These are phyloP conservation scores for Yarrowia bubula DNA, from an alignment of 805 yeast genomes.

Conservation along the genomic window DNA sequence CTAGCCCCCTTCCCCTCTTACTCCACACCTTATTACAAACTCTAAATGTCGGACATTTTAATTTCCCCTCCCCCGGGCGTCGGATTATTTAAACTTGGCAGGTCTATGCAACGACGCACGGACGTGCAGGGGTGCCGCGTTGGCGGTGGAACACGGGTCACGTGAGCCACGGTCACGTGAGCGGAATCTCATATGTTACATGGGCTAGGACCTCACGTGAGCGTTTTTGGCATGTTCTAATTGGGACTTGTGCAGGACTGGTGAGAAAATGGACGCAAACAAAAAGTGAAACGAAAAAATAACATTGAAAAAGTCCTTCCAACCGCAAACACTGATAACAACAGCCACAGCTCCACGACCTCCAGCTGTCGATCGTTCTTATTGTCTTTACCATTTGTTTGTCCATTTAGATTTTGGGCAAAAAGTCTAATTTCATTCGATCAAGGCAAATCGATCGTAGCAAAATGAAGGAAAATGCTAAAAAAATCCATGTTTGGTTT, in stretches of 20 bases:
- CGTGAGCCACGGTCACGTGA: not conserved
- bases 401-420: not conserved
- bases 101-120: not conserved
- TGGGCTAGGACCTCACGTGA: too few species aligned
- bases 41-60: conserved; percentile 7
- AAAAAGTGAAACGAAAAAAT: too few species aligned
- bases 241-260: too few species aligned
- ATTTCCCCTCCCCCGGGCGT: conserved; percentile 24
- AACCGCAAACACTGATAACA: too few species aligned
- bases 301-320: too few species aligned
- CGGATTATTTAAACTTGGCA: conserved; percentile 16
- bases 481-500: too few species aligned
- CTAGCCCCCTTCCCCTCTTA: conserved; percentile 21
- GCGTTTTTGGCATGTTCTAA: too few species aligned
- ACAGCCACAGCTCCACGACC: too few species aligned
- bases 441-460: not conserved
- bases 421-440: not conserved
- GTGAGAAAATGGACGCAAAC: too few species aligned
- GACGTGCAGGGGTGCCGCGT: not conserved
- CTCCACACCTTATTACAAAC: conserved; percentile 2
- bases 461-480: not conserved
- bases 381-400: too few species aligned
- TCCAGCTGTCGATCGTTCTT: too few species aligned
- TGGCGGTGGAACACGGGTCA: not conserved
- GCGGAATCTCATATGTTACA: not conserved